A percentile compares a stretch with the other conserved stretches of the same genome.
Conservation (phyloP, 2,329 filamentous ascomycete species). For the Sporothrix euskadiensis region DNA sequence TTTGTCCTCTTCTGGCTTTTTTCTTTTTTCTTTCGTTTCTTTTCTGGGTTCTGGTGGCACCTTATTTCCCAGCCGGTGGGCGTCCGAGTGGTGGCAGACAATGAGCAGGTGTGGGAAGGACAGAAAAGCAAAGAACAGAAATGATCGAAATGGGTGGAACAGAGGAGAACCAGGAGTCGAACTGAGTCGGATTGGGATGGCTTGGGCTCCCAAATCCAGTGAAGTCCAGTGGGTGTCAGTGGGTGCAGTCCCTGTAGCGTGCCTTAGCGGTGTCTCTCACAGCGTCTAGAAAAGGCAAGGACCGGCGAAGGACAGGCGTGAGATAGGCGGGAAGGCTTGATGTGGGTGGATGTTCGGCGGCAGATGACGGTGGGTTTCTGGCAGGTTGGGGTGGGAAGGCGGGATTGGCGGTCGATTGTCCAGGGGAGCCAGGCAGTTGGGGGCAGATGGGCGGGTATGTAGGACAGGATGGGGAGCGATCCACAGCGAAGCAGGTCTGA, state of each 20-base stretch:
- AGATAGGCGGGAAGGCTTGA: background rate
- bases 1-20: background rate
- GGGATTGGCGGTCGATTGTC: background rate
- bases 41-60: constrained; percentile 1
- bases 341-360: background rate
- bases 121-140: background rate
- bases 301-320: background rate
- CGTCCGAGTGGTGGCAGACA: background rate
- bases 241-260: constrained; percentile 18
- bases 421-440: background rate
- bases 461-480: background rate
- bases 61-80: constrained; percentile 1
- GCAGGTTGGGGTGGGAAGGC: background rate
- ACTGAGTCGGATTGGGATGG: background rate
- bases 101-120: background rate
- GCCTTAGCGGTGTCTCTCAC: constrained; percentile 20
- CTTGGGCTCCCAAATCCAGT: background rate
- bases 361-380: background rate
- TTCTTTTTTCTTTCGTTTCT: background rate
- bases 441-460: constrained; percentile 7
- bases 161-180: background rate
- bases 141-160: background rate
- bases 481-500: constrained; percentile 7
- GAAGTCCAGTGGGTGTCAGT: background rate
- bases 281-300: constrained; percentile 6